Conservation (phyloP, 23 red algal species). For the Gracilariopsis chorda region DNA sequence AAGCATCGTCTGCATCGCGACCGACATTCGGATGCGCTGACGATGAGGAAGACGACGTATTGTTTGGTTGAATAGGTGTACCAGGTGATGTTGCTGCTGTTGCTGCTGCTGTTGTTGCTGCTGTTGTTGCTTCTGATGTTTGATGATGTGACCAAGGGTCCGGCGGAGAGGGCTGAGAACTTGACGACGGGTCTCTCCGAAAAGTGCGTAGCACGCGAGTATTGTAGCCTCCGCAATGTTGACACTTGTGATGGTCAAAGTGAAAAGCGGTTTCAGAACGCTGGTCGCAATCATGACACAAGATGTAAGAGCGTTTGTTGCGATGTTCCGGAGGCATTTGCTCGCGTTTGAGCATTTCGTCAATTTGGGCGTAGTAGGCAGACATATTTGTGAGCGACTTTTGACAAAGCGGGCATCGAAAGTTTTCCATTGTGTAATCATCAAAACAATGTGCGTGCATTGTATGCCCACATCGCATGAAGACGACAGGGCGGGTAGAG, state of each 20-base stretch:
- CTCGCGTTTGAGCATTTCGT: conserved; percentile 53
- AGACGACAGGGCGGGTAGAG: conserved; percentile 85
- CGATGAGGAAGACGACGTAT: no score
- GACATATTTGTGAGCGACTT: conserved; percentile 94
- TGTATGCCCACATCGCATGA: conserved; percentile 95
- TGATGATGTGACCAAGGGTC: no score
- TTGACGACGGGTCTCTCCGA: no score
- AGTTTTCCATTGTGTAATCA: conserved; percentile 68
- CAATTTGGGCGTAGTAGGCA: conserved; percentile 71
- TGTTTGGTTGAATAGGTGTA: no score
- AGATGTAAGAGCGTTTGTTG: conserved; percentile 55
- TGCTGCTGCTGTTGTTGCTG: no score
- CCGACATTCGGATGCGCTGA: no score
- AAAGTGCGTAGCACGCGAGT: conserved; percentile 63
- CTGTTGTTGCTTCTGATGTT: no score
- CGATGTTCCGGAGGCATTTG: conserved; percentile 69
- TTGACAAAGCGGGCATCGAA: conserved; percentile 86
- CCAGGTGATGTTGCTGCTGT: no score
- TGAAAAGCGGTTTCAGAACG: conserved; percentile 66
- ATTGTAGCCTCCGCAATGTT: conserved; percentile 82
- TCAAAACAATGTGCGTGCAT: conserved; percentile 94
- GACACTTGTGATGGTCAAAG: conserved; percentile 90
- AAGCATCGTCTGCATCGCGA: no score
- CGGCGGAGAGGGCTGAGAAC: no score
- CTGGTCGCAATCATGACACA: conserved; percentile 91